Percentiles rank a stretch among this genome's conserved stretches.
Evolutionary conservation across 768 basidiomycete genomes (phyloP).

Genomic region (Macrolepiota fuliginosa): DNA sequence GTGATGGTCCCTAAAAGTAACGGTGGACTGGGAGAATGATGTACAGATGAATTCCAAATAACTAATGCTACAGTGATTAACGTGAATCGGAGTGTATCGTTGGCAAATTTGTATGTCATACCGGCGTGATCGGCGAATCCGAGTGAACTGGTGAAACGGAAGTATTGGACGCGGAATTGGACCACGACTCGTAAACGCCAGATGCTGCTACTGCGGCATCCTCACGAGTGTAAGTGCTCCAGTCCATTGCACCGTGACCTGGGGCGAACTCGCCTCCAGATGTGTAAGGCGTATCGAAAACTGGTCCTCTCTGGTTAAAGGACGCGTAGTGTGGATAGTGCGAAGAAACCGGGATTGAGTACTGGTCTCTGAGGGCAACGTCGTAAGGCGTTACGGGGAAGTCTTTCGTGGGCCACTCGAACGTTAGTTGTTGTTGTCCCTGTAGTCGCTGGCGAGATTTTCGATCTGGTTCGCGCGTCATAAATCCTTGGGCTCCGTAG

Average conservation of each 20-base stretch:
- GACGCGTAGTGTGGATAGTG: background rate
- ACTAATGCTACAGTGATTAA: slow-evolving; percentile 12
- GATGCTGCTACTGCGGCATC: background rate
- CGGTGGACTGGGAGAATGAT: background rate
- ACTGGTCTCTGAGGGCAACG: background rate
- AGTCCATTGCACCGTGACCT: background rate
- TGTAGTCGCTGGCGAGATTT: background rate
- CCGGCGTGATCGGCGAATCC: slow-evolving; percentile 8
- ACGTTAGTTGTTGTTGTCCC: background rate
- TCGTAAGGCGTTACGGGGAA: background rate
- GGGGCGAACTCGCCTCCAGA: background rate
- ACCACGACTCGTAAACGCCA: slow-evolving; percentile 6
- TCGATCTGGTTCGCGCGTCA: background rate
- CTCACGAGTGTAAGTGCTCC: slow-evolving; percentile 2
- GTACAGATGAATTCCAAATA: slow-evolving; percentile 3
- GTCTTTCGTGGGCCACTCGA: slow-evolving; percentile 3
- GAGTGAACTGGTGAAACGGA: slow-evolving; percentile 8
- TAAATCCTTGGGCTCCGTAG: background rate
- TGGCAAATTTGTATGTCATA: slow-evolving; percentile 4
- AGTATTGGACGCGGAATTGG: slow-evolving; percentile 1
- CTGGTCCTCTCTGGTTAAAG: background rate
- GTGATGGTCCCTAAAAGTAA: slow-evolving; percentile 7
- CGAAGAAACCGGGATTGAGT: background rate
- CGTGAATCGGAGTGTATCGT: slow-evolving; percentile 4
- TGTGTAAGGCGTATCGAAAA: background rate